phyloP scores from a whole-genome alignment of 495 filamentous ascomycete genomes.

The Penicillium paxilli region DNA sequence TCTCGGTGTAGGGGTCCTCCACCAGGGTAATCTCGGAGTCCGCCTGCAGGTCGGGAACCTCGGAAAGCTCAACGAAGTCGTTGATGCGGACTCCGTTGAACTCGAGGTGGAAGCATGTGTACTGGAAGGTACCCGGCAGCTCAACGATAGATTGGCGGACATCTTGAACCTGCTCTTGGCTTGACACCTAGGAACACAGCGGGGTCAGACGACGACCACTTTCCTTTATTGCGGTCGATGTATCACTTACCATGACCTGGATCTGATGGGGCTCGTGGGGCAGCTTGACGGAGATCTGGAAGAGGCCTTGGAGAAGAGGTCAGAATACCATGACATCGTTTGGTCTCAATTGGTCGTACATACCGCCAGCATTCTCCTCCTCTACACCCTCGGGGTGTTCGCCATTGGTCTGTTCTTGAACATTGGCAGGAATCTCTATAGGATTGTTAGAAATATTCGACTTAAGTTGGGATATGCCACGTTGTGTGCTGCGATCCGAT shows the following conservation, averaged over 20 bases:
- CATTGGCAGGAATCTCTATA: slow-evolving; percentile 33
- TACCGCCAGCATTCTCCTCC: slow-evolving; percentile 44
- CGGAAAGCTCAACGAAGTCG: slow-evolving; percentile 91
- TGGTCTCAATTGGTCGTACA: slow-evolving; percentile 12
- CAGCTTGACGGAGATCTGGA: slow-evolving; percentile 78
- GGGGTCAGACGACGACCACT: slow-evolving; percentile 10
- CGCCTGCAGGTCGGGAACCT: slow-evolving; percentile 74
- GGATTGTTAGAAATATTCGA: slow-evolving; percentile 20
- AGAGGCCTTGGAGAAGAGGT: slow-evolving; percentile 55
- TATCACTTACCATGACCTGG: slow-evolving; percentile 70
- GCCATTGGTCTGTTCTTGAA: slow-evolving; percentile 41
- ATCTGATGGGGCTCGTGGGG: slow-evolving; percentile 79
- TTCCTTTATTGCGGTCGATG: neutral
- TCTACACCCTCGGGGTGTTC: slow-evolving; percentile 34
- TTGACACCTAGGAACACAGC: slow-evolving; percentile 64
- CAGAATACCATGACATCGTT: slow-evolving; percentile 7
- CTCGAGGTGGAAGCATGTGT: slow-evolving; percentile 98
- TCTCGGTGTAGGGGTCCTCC: slow-evolving; percentile 97
- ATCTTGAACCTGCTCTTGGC: slow-evolving; percentile 95
- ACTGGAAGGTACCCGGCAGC: slow-evolving; percentile 88
- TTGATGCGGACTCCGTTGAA: slow-evolving; percentile 83
- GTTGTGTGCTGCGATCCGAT: slow-evolving; percentile 7
- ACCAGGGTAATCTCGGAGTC: slow-evolving; percentile 78
- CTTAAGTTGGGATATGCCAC: neutral
- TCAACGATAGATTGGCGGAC: slow-evolving; percentile 96